Evolutionary conservation across 192 early-diverging fungal species (phyloP), one percentile per base, ranked within the genome.

Genomic region (Coemansia sp.): DNA sequence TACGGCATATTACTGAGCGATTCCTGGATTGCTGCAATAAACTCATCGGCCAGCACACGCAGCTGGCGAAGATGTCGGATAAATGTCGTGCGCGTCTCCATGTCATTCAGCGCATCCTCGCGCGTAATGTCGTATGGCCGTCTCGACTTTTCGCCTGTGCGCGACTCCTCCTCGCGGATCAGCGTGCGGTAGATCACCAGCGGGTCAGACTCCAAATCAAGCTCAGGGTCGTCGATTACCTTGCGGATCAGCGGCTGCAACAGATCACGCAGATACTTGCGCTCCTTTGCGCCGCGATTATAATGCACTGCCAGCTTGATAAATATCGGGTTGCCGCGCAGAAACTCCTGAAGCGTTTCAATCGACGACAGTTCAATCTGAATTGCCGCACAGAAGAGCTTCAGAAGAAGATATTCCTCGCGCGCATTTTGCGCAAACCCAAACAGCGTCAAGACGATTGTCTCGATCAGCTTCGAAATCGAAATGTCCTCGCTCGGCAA

Each of bases 251-350:
- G 72, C 18, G 92, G 92, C 56, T 87, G 86, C 32, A 98, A 71
- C 5, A 98, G 81, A 53, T 93, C 88, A 18, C 92, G 79, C 54
- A 99, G 83, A 69, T 91, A 99, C 61, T 90, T 87, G 64, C 91
- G 87, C 70, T 99, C 96, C 73, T 97, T 95, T 58, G 94, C 93
- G 19, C 96, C 94, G 61, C 94, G 86, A 70, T 92, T 94, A 72
- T 94, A 95, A 61, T 98, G 93, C 27, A 98, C 88, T 0, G 96
- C 92, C 38, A 99, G 86, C 75, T 94, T 94, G 84, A 99, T 93
- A 74, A 98, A 98, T 25, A 95, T 87, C 41, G 95, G 97, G 79
- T 99, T 96, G 23, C 93, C 93, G 12, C 92, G 81, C 85, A 95
- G 81, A 69, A 98, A 96, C 65, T 99, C 98, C 31, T 92, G 91